Evolutionary conservation across 2,329 filamentous ascomycete genomes (phyloP).

Genomic region (Coleophoma cylindrospora): DNA sequence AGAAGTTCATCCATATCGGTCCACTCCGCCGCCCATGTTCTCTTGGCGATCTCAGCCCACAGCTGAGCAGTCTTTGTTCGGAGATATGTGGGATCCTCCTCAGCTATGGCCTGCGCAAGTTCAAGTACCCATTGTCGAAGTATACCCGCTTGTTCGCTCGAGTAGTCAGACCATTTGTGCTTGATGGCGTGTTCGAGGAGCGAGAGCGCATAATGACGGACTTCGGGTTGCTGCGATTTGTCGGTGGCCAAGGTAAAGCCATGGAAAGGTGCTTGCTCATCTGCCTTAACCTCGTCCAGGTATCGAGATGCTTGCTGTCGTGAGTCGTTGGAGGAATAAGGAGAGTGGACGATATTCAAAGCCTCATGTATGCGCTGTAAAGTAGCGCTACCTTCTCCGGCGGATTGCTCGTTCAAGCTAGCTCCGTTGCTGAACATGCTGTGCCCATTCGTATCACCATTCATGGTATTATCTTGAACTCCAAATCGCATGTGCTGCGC

Average conservation of each 20-base stretch:
- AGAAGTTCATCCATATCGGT: slow-evolving; percentile 87
- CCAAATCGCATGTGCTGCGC: no score
- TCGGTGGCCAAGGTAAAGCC: slow-evolving; percentile 80
- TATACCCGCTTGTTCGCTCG: slow-evolving; percentile 58
- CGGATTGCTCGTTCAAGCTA: slow-evolving; percentile 21
- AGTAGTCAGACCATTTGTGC: slow-evolving; percentile 76
- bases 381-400: slow-evolving; percentile 33
- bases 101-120: slow-evolving; percentile 67
- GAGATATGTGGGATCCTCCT: slow-evolving; percentile 73
- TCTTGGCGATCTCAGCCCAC: slow-evolving; percentile 92
- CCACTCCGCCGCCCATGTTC: slow-evolving; percentile 91
- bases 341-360: slow-evolving; percentile 80
- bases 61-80: slow-evolving; percentile 91
- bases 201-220: slow-evolving; percentile 91
- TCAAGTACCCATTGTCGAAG: slow-evolving; percentile 74
- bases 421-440: slow-evolving; percentile 6
- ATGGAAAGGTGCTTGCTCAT: slow-evolving; percentile 74
- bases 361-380: slow-evolving; percentile 74
- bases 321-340: slow-evolving; percentile 73
- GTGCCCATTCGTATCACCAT: slow-evolving; percentile 16
- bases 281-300: slow-evolving; percentile 79
- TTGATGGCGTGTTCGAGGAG: slow-evolving; percentile 86
- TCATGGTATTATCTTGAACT: slow-evolving; percentile 1
- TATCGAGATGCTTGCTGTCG: slow-evolving; percentile 80
- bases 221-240: slow-evolving; percentile 67